Evolutionary conservation across 208 protist genomes (phyloP).

Genomic region (Leishmania arabica): DNA sequence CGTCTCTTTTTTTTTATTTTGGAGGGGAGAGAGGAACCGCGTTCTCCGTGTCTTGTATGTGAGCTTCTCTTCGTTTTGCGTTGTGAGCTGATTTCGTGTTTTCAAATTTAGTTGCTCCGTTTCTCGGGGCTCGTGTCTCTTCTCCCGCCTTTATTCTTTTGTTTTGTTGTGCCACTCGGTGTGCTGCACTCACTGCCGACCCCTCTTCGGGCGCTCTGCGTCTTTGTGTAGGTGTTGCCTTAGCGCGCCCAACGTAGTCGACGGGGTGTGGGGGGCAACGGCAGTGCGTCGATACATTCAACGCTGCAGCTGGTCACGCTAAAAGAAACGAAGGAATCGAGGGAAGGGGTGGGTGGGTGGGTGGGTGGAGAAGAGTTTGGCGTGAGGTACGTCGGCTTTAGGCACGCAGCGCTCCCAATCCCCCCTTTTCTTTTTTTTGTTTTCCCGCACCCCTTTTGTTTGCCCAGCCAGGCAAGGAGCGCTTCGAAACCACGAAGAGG

Average conservation of each 20-base stretch:
- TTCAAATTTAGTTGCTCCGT: background rate
- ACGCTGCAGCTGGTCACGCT: background rate
- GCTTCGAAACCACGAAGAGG: background rate
- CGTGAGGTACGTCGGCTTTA: background rate
- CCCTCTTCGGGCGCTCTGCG: background rate
- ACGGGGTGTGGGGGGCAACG: background rate
- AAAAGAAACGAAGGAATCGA: background rate
- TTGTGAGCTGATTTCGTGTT: background rate
- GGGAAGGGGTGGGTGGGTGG: background rate
- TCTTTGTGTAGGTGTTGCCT: background rate
- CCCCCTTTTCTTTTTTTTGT: too few relatives aligned
- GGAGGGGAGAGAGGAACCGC: background rate
- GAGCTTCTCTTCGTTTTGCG: background rate
- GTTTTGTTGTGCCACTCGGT: background rate
- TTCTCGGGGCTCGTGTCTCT: background rate
- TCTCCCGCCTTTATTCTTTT: background rate
- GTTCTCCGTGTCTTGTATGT: background rate
- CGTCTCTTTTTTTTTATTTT: background rate
- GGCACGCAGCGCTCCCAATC: too few relatives aligned
- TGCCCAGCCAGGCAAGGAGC: background rate
- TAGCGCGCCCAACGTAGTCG: background rate
- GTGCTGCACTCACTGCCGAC: background rate
- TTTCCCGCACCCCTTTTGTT: background rate
- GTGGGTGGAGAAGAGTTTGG: background rate
- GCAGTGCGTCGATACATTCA: background rate